Evolutionary conservation across 1,284 basidiomycete species (phyloP).

Genomic region (Marasmius sp.): DNA sequence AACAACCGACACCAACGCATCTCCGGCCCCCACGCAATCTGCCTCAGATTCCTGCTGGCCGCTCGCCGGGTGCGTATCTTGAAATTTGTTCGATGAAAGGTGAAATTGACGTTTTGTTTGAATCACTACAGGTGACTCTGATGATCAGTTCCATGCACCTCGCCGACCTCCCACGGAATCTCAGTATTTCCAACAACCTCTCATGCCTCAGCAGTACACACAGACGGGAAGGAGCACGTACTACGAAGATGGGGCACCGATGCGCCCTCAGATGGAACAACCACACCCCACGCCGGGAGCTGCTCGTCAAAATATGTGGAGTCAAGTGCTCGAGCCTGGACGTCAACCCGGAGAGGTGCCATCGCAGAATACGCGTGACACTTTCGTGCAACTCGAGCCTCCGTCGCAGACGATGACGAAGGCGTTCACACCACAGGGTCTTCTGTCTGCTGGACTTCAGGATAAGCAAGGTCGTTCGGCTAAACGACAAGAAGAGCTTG

Average conservation of each 20-base stretch:
- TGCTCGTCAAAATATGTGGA: slow-evolving; percentile 77
- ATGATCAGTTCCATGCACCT: slow-evolving; percentile 28
- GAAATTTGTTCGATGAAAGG: slow-evolving; percentile 11
- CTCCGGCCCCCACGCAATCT: slow-evolving; percentile 43
- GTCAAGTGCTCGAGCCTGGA: slow-evolving; percentile 78
- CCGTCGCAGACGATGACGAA: slow-evolving; percentile 80
- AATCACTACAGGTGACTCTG: slow-evolving; percentile 20
- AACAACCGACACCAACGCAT: slow-evolving; percentile 28
- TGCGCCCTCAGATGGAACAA: slow-evolving; percentile 50
- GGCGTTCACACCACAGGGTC: slow-evolving; percentile 90
- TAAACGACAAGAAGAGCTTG: slow-evolving; percentile 90
- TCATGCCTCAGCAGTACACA: slow-evolving; percentile 43
- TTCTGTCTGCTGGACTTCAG: slow-evolving; percentile 92
- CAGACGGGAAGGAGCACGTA: slow-evolving; percentile 43
- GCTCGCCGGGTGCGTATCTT: slow-evolving; percentile 1
- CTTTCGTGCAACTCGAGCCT: slow-evolving; percentile 83
- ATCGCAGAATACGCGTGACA: slow-evolving; percentile 50
- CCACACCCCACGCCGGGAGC: slow-evolving; percentile 45
- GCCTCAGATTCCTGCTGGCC: slow-evolving; percentile 42
- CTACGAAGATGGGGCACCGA: slow-evolving; percentile 44
- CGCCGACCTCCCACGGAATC: not conserved
- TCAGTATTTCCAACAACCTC: not conserved
- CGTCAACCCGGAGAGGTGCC: slow-evolving; percentile 43
- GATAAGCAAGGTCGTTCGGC: slow-evolving; percentile 96
- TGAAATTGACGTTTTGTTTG: slow-evolving; percentile 2